Base-by-base conservation (phyloP, 306 rosid genomes). In the Cucumis cinereus region DNA sequence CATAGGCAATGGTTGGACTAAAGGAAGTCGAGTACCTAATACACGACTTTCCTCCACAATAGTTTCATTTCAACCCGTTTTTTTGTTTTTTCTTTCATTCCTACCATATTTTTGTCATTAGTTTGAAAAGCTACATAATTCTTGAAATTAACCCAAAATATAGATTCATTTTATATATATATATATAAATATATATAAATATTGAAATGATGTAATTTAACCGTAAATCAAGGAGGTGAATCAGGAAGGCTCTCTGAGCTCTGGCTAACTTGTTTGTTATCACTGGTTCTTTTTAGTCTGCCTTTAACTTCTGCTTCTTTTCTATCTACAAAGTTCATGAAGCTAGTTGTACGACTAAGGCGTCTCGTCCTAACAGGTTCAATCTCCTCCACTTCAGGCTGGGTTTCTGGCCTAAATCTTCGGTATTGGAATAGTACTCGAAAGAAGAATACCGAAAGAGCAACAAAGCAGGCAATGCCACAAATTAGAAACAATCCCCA, bases 401-500 rank as follows among this genome's bases (percentile, higher is more conserved):
- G 83, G 10, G 55, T 75, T 36, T 86, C 87, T 0, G 93, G 91
- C 55, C 7, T 75, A 69, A 87, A 90, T 64, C 80, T 85, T 62
- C 71, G 84, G 73, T 82, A 93, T 67, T 93, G 97, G 58, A 77
- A 77, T 3, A 74, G 28, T 75, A 89, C 84, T 82, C 86, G 83
- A 22, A 54, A 41, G 81, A 80, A 90, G 82, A 88, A 93, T 7
- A 77, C 43, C n/a, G 60, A 23, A 36, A 93, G 83, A 69, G 96
- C 82, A 82, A 84, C 50, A 84, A 72, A 17, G 78, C 92, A 89
- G 3, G 86, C 85, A 73, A 81, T 62, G 59, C 93, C 96, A 41
- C 90, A 84, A 11, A 89, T 82, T 54, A 91, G 87, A 69, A 93
- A 93, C 54, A 93, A 78, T 53, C 92, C 98, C 98, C 98, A 93